Conservation (phyloP, 768 basidiomycete species). For the Mycena polygramma region DNA sequence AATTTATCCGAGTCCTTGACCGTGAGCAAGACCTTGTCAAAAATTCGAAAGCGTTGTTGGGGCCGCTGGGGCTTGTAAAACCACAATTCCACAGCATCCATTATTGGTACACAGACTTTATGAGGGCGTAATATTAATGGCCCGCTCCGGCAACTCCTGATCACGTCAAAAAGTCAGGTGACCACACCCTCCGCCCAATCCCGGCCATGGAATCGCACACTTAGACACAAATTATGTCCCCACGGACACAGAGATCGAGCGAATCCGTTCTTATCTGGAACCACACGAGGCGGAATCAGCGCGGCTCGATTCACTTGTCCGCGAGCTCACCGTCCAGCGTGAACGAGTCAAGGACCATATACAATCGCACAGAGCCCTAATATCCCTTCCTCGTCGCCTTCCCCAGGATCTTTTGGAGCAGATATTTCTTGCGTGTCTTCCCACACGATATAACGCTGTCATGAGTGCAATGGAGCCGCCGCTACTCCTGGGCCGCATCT, state of each 20-base stretch:
- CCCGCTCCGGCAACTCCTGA: too few relatives aligned
- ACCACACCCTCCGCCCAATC: too few relatives aligned
- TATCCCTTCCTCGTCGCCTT: constrained; percentile 2
- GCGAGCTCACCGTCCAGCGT: neutral
- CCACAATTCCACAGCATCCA: too few relatives aligned
- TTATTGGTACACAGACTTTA: too few relatives aligned
- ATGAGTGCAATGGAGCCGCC: constrained; percentile 33
- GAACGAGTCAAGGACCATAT: neutral
- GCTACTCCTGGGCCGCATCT: constrained; percentile 44
- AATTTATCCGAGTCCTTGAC: too few relatives aligned
- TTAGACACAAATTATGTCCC: neutral
- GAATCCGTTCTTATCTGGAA: neutral
- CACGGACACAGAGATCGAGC: neutral
- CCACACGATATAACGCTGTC: neutral
- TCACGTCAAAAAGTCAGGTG: too few relatives aligned
- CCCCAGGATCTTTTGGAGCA: constrained; percentile 5
- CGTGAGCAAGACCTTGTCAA: too few relatives aligned
- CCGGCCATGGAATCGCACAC: too few relatives aligned
- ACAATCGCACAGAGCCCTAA: neutral
- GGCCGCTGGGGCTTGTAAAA: too few relatives aligned
- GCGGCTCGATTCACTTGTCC: neutral
- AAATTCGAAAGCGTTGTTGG: too few relatives aligned
- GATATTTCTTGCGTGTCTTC: constrained; percentile 14
- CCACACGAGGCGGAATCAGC: neutral
- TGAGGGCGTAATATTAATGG: too few relatives aligned